Base-by-base conservation (phyloP, 192 early-diverging fungal species). In the Gaertneriomyces sp. region DNA sequence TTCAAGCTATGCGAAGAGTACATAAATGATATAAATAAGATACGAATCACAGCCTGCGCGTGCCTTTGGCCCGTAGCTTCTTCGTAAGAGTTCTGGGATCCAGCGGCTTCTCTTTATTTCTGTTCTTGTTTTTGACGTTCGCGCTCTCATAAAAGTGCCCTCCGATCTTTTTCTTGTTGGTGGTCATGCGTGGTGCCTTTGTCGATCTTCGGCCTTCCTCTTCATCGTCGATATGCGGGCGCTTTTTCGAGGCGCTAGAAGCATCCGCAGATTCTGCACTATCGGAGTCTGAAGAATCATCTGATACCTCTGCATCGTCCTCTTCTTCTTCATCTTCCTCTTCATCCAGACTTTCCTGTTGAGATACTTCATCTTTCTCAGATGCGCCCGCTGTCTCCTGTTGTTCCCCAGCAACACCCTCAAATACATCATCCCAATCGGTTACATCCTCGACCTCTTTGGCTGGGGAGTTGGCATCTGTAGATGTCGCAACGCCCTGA, bases 61-160 rank as follows among this genome's bases (percentile, higher is more conserved):
- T 81, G 53, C 79, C 75, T 56, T 71, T 71, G 68, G 68, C 45
- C 65, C 43, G 66, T 40, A 85, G 60, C 53, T 74, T 77, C 52
- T 79, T 81, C 20, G 74, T 70, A 40, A 80, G 56, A 59, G 80
- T 81, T 14, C 72, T 59, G 16, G 81, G 83, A 47, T 90, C 86
- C 60, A 88, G 78, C 19, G 88, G 91, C 65, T 86, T 88, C n/a
- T 61, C 17, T 65, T 90, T 92, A 73, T 86, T 92, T 45, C 92
- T 83, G 76, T 93, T 93, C 74, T 82, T 80, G 78, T 96, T 96
- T 83, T 98, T 98, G 73, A 98, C 88, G 74, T 98, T 98, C 71
- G 93, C 93, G 4, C 79, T 81, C 60, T 90, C 87, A 63, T 98
- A 98, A 74, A 85, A 98, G 74, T 98, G 89, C 44, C 80, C 83